These are phyloP conservation scores for Starmerella scarabaei DNA, from an alignment of 805 yeast genomes.

Conservation along the genomic window DNA sequence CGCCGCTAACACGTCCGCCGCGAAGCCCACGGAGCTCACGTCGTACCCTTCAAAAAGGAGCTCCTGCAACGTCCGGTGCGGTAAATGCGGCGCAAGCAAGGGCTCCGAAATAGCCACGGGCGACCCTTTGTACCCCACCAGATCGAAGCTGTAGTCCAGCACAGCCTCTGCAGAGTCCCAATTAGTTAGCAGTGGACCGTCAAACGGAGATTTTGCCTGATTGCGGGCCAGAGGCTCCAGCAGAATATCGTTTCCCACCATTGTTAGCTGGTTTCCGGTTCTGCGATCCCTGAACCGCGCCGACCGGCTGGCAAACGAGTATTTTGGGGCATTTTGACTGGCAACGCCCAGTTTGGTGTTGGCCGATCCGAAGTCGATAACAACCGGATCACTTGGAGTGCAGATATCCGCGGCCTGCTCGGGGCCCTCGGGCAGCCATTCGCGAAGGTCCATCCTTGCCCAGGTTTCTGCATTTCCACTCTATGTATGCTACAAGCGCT, in stretches of 20 bases:
- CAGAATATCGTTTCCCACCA: constrained; percentile 72
- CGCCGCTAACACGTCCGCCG: constrained; percentile 72
- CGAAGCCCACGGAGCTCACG: constrained; percentile 62
- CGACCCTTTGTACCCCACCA: constrained; percentile 51
- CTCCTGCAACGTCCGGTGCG: constrained; percentile 66
- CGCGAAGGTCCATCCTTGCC: constrained; percentile 15
- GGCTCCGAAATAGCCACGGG: constrained; percentile 76
- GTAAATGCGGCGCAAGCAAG: constrained; percentile 55
- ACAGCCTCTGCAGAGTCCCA: constrained; percentile 85
- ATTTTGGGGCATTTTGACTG: constrained; percentile 31
- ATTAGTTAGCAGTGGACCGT: constrained; percentile 73
- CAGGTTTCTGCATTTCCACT: too few species aligned
- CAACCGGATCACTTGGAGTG: constrained; percentile 45
- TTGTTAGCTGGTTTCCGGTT: constrained; percentile 39
- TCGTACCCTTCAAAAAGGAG: constrained; percentile 72
- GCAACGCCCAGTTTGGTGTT: constrained; percentile 31
- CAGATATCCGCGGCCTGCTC: constrained; percentile 14
- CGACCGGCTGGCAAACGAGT: constrained; percentile 53
- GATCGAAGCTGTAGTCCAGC: constrained; percentile 71
- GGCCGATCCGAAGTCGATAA: constrained; percentile 72
- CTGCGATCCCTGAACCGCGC: constrained; percentile 73
- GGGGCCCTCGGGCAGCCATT: constrained; percentile 16
- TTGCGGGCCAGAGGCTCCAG: constrained; percentile 57
- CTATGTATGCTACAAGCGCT: too few species aligned
- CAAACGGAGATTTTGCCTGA: constrained; percentile 67